Percentiles rank a stretch among this genome's conserved stretches.
Evolutionary conservation across 495 filamentous ascomycete species (phyloP).

Genomic region (Penicillium herquei): DNA sequence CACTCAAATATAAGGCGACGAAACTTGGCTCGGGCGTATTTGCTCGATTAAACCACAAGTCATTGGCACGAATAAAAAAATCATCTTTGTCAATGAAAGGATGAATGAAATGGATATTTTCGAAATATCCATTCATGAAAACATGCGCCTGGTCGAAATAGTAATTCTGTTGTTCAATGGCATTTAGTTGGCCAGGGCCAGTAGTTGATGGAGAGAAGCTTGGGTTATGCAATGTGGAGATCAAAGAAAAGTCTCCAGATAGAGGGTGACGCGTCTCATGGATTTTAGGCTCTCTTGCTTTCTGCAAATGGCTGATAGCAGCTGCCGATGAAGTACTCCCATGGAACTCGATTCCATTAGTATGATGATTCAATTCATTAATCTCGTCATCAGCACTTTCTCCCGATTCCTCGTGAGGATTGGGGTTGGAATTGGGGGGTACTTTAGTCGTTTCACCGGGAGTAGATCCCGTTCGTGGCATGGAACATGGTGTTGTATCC

Average conservation of each 20-base stretch:
- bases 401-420: conserved; percentile 21
- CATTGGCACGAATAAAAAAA: conserved; percentile 34
- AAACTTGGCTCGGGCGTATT: conserved; percentile 37
- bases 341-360: conserved; percentile 41
- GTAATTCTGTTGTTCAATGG: conserved; percentile 33
- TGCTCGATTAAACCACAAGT: conserved; percentile 35
- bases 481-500: conserved; percentile 31
- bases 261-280: conserved; percentile 15
- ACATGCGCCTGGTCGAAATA: conserved; percentile 42
- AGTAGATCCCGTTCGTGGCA: conserved; percentile 25
- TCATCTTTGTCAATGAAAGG: conserved; percentile 43
- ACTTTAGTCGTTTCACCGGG: conserved; percentile 18
- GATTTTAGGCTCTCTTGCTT: conserved; percentile 24
- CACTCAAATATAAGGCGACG: conserved; percentile 39
- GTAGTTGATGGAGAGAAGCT: conserved; percentile 35
- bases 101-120: conserved; percentile 43
- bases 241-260: conserved; percentile 27
- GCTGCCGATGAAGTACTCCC: conserved; percentile 41
- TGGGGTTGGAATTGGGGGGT: conserved; percentile 5
- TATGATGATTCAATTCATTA: conserved; percentile 39
- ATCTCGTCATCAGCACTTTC: conserved; percentile 34
- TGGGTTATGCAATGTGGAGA: conserved; percentile 40
- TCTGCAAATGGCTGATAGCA: conserved; percentile 33
- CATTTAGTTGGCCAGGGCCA: conserved; percentile 21
- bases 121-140: conserved; percentile 46